These are phyloP conservation scores for Leccinum fibrillosum DNA, from an alignment of 768 basidiomycete genomes.

Conservation along the genomic window DNA sequence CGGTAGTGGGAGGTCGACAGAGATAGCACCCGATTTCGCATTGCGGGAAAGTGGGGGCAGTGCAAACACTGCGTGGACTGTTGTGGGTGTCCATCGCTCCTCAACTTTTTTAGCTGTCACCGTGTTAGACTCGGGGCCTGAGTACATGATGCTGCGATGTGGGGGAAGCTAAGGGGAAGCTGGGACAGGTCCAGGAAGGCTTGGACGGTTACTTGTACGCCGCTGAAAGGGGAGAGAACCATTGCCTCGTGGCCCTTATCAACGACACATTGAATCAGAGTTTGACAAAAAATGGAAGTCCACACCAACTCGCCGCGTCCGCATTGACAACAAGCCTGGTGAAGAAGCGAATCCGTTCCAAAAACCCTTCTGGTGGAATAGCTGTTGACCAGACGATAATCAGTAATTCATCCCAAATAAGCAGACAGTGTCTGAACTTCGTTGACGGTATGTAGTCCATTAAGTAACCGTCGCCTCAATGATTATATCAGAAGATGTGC, in stretches of 20 bases:
- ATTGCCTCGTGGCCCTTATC: slow-evolving; percentile 1
- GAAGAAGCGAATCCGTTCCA: no score
- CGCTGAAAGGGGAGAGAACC: neutral
- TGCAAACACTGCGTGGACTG: slow-evolving; percentile 6
- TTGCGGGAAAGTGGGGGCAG: neutral
- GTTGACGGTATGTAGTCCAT: no score
- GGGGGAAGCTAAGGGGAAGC: neutral
- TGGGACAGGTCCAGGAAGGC: neutral
- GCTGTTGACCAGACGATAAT: no score
- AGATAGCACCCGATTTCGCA: neutral
- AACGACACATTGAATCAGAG: neutral
- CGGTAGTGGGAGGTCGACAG: slow-evolving; percentile 11
- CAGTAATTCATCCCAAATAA: no score
- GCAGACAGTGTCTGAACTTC: no score
- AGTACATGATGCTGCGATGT: neutral
- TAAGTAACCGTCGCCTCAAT: no score
- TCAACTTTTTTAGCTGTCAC: neutral
- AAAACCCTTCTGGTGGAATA: no score
- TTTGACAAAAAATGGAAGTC: neutral
- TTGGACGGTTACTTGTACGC: neutral
- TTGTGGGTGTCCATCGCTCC: slow-evolving; percentile 9
- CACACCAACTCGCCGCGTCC: neutral
- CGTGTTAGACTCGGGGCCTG: neutral
- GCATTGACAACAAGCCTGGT: no score
- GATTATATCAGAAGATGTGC: no score